Conservation (phyloP, 176 grass and related monocot species). For the Ensete glaucum region DNA sequence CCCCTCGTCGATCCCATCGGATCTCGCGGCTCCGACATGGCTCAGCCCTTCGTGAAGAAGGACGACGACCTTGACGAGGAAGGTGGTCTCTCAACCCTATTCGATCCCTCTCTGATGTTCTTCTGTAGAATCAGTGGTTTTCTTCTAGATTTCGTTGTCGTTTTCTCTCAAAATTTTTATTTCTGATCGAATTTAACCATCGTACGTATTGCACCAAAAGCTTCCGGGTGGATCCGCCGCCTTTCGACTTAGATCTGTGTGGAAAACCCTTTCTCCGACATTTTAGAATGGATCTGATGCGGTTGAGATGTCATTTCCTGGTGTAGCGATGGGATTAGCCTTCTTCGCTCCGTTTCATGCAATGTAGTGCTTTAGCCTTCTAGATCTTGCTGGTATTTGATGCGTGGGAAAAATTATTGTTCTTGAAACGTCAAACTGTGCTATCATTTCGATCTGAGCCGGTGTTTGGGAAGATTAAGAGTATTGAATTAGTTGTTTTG, state of each 20-base stretch:
- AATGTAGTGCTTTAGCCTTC: background rate
- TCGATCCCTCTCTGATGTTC: background rate
- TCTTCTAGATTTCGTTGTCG: slow-evolving; percentile 13
- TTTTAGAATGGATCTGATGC: background rate
- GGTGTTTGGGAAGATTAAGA: background rate
- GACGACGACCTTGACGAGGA: slow-evolving; percentile 95
- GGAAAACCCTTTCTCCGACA: background rate
- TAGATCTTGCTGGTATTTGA: slow-evolving; percentile 1
- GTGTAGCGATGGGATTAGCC: background rate
- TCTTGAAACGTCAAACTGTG: background rate
- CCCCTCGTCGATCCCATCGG: slow-evolving; percentile 11
- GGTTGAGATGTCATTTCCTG: background rate
- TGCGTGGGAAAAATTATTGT: background rate
- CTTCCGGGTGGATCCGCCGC: background rate
- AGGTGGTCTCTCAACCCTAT: slow-evolving; percentile 37
- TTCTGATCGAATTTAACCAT: slow-evolving; percentile 11
- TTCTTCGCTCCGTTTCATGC: background rate
- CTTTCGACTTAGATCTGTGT: background rate
- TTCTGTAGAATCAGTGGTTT: background rate
- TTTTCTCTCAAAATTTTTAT: background rate
- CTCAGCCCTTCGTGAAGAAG: slow-evolving; percentile 91
- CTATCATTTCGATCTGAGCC: background rate
- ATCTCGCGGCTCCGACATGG: slow-evolving; percentile 56
- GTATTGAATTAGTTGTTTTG: slow-evolving; percentile 14
- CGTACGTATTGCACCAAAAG: too few species aligned